A percentile compares a stretch with the other conserved stretches of the same genome.
phyloP scores from a whole-genome alignment of 768 basidiomycete genomes.

The Agrocybe chaxingu region DNA sequence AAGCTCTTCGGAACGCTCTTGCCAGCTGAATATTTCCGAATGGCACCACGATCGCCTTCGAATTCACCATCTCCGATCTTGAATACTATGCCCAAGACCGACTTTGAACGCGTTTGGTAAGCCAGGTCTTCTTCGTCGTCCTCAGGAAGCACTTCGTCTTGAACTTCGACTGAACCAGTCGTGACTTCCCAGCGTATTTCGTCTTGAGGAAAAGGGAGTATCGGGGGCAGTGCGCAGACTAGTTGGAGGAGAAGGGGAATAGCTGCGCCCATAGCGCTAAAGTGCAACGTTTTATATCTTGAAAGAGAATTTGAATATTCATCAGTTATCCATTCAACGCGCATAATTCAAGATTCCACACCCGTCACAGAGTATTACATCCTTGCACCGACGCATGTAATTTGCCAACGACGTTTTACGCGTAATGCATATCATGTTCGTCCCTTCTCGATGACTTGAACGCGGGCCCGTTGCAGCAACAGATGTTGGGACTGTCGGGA shows the following conservation, averaged over 20 bases:
- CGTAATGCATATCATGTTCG: constrained; percentile 76
- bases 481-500: constrained; percentile 70
- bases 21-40: constrained; percentile 22
- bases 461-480: constrained; percentile 79
- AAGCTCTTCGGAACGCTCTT: constrained; percentile 15
- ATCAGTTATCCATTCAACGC: background rate
- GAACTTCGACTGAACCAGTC: constrained; percentile 70
- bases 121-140: constrained; percentile 69
- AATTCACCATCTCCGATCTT: constrained; percentile 62
- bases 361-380: constrained; percentile 70
- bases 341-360: constrained; percentile 26
- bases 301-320: constrained; percentile 1
- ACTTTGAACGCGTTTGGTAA: constrained; percentile 69
- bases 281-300: constrained; percentile 70
- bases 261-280: constrained; percentile 87
- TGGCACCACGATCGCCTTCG: constrained; percentile 33
- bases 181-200: constrained; percentile 61
- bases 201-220: constrained; percentile 62
- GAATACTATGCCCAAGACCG: constrained; percentile 58
- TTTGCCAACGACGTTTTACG: constrained; percentile 70
- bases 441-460: constrained; percentile 76
- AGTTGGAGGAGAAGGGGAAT: constrained; percentile 79
- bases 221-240: constrained; percentile 64
- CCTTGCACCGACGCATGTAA: constrained; percentile 78
- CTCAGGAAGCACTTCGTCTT: constrained; percentile 77